Evolutionary conservation across 2,329 filamentous ascomycete species (phyloP).

Genomic region (Fragosphaeria purpurea): DNA sequence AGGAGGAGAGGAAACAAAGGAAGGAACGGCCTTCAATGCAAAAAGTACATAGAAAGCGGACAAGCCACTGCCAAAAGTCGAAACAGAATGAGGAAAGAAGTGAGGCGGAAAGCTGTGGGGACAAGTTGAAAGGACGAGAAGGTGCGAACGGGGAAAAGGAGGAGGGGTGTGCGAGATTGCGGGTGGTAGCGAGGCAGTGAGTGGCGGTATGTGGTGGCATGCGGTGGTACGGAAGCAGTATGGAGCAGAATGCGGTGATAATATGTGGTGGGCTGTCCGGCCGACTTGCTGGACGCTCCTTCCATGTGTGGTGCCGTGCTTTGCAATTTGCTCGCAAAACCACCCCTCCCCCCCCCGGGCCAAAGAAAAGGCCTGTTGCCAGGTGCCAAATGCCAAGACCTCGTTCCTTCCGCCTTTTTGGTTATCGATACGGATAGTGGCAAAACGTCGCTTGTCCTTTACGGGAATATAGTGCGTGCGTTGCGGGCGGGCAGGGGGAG

Average conservation of each 20-base stretch:
- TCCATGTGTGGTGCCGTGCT: neutral
- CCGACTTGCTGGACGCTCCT: neutral
- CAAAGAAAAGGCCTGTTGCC: neutral
- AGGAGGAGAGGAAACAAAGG: neutral
- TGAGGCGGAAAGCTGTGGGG: constrained; percentile 4
- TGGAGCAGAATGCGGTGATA: too few species aligned
- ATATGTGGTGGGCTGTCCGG: neutral
- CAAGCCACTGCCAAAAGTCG: too few species aligned
- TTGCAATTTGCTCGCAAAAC: neutral
- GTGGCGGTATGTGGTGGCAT: neutral
- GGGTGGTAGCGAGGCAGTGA: neutral
- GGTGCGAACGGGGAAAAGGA: neutral
- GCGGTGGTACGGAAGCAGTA: too few species aligned
- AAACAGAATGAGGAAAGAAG: neutral
- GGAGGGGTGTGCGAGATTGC: neutral
- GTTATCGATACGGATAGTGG: neutral
- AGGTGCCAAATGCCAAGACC: neutral
- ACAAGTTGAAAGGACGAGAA: constrained; percentile 1
- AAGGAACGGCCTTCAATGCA: too few species aligned
- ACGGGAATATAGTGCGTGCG: neutral
- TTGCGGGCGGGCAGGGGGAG: too few species aligned
- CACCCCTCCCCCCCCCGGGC: neutral
- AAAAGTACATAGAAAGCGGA: too few species aligned
- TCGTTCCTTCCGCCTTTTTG: neutral
- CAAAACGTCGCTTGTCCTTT: neutral